Conservation (phyloP, 2,329 filamentous ascomycete genomes). For the Epichloe uncinata region DNA sequence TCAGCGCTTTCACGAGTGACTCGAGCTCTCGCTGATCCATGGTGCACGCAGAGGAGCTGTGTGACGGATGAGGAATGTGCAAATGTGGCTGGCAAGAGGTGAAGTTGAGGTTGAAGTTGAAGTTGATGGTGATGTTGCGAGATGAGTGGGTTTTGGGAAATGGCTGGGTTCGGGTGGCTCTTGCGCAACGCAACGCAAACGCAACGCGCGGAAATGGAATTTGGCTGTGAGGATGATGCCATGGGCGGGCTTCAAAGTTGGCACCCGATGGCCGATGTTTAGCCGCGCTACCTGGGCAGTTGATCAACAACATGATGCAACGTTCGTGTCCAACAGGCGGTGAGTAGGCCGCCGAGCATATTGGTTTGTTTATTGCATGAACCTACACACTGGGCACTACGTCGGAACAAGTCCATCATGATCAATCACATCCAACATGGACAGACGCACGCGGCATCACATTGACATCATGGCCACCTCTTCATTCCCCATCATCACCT, state of each 20-base stretch:
- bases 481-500: conserved; percentile 8
- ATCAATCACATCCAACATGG: no score
- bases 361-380: no score
- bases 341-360: no score
- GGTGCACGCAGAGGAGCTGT: background rate
- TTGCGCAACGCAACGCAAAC: background rate
- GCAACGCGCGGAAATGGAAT: background rate
- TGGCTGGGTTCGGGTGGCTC: background rate
- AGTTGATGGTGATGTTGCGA: background rate
- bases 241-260: background rate
- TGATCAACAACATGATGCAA: no score
- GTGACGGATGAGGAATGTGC: background rate
- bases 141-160: background rate
- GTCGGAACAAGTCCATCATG: no score
- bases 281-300: background rate
- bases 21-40: conserved; percentile 80
- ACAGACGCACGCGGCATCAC: no score
- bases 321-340: no score
- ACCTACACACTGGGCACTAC: no score
- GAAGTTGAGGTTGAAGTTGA: background rate
- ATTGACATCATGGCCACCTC: no score
- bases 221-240: background rate
- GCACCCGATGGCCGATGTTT: conserved; percentile 3
- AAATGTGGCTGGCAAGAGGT: background rate
- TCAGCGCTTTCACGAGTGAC: conserved; percentile 62